These are phyloP conservation scores for Tylopilus sp. DNA, from an alignment of 1,284 basidiomycete genomes.

Conservation along the genomic window DNA sequence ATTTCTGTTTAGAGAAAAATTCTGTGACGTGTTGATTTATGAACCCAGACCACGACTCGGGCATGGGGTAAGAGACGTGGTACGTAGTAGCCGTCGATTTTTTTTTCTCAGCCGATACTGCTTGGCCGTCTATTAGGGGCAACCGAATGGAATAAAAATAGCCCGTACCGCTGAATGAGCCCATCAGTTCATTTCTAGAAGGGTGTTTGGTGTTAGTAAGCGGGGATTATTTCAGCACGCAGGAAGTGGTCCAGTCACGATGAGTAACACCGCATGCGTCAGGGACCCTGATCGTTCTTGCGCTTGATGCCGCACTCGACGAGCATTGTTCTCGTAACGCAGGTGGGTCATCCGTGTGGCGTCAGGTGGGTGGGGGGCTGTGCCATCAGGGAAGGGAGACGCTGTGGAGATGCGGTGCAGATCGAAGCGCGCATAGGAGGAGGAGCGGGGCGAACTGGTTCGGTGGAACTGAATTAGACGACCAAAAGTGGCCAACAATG, in stretches of 20 bases:
- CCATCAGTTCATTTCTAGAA: slow-evolving; percentile 14
- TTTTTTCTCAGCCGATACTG: background rate
- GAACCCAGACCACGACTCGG: slow-evolving; percentile 10
- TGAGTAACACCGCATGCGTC: slow-evolving; percentile 5
- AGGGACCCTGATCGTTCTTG: slow-evolving; percentile 23
- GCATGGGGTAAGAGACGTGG: background rate
- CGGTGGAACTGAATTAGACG: slow-evolving; percentile 10
- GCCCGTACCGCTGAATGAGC: background rate
- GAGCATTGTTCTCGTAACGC: slow-evolving; percentile 15
- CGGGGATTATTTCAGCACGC: background rate
- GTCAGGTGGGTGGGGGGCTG: slow-evolving; percentile 1
- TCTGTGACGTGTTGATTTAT: slow-evolving; percentile 20
- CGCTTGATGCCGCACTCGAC: slow-evolving; percentile 7
- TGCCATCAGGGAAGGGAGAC: slow-evolving; percentile 2
- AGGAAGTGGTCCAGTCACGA: background rate
- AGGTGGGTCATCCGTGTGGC: background rate
- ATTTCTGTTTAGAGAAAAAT: slow-evolving; percentile 17
- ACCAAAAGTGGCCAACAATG: slow-evolving; percentile 14
- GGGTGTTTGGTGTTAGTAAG: slow-evolving; percentile 3
- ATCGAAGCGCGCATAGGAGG: slow-evolving; percentile 8
- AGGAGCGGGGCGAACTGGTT: slow-evolving; percentile 13
- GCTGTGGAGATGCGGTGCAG: slow-evolving; percentile 20
- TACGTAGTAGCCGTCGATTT: background rate
- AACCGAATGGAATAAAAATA: slow-evolving; percentile 6
- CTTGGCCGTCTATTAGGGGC: background rate